Percentiles rank a stretch among this genome's conserved stretches.
phyloP scores from a whole-genome alignment of 495 filamentous ascomycete genomes.

The Xylaria cubensis region DNA sequence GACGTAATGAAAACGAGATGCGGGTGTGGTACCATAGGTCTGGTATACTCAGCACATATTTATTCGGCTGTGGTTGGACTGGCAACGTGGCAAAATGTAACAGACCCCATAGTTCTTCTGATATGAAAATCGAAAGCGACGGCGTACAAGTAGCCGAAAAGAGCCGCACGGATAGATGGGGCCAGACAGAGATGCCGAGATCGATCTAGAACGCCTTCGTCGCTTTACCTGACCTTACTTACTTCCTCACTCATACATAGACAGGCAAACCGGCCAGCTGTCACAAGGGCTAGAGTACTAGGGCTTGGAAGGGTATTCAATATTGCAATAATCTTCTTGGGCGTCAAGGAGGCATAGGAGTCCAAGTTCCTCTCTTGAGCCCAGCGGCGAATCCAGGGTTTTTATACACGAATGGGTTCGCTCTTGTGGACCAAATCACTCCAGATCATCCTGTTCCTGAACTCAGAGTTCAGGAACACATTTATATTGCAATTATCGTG shows the following conservation, averaged over 20 bases:
- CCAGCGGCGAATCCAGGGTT: too few relatives aligned
- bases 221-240: background rate
- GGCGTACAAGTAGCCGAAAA: background rate
- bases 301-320: too few relatives aligned
- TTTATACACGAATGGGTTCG: too few relatives aligned
- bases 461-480: too few relatives aligned
- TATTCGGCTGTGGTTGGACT: background rate
- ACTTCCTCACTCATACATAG: background rate
- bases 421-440: too few relatives aligned
- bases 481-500: too few relatives aligned
- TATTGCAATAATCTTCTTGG: too few relatives aligned
- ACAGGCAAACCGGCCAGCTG: background rate
- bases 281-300: too few relatives aligned
- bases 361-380: too few relatives aligned
- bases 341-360: too few relatives aligned
- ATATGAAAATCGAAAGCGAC: background rate
- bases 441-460: too few relatives aligned
- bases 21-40: background rate
- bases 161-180: background rate
- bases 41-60: background rate
- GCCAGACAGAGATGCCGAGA: background rate
- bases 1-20: slow-evolving; percentile 1
- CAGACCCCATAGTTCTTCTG: background rate
- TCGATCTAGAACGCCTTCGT: background rate
- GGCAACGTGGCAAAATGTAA: background rate